Evolutionary conservation across 2,329 filamentous ascomycete species (phyloP).

Genomic region (Alternaria sp.): DNA sequence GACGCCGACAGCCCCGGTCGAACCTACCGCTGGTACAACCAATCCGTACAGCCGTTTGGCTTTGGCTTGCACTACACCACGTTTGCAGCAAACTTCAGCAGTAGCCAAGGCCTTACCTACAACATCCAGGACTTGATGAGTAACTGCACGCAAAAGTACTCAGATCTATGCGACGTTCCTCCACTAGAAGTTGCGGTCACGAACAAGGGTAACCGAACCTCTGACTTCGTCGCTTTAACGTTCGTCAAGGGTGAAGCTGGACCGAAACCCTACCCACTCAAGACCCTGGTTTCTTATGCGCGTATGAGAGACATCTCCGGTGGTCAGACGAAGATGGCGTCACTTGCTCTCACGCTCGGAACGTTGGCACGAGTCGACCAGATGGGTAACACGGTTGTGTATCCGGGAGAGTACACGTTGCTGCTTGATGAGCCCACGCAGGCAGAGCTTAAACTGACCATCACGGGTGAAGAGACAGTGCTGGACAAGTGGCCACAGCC

Average conservation of each 20-base stretch:
- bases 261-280: conserved; percentile 61
- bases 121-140: background rate
- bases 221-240: conserved; percentile 63
- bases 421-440: conserved; percentile 42
- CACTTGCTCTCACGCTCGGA: conserved; percentile 58
- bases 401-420: conserved; percentile 60
- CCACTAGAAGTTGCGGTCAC: background rate
- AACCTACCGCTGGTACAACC: conserved; percentile 67
- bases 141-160: background rate
- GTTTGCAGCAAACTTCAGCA: conserved; percentile 47
- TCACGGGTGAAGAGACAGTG: conserved; percentile 56
- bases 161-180: background rate
- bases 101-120: background rate
- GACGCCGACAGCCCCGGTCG: conserved; percentile 57
- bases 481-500: conserved; percentile 51
- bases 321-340: conserved; percentile 41
- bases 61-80: conserved; percentile 67
- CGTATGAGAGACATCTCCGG: conserved; percentile 54
- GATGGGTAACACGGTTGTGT: conserved; percentile 61
- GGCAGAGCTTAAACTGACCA: conserved; percentile 54
- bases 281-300: conserved; percentile 61
- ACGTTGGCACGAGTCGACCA: conserved; percentile 60
- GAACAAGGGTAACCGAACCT: conserved; percentile 58
- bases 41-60: conserved; percentile 63
- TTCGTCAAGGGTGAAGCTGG: conserved; percentile 61